Base-by-base conservation (phyloP, 2,329 filamentous ascomycete genomes). In the Ilyonectria sp. region DNA sequence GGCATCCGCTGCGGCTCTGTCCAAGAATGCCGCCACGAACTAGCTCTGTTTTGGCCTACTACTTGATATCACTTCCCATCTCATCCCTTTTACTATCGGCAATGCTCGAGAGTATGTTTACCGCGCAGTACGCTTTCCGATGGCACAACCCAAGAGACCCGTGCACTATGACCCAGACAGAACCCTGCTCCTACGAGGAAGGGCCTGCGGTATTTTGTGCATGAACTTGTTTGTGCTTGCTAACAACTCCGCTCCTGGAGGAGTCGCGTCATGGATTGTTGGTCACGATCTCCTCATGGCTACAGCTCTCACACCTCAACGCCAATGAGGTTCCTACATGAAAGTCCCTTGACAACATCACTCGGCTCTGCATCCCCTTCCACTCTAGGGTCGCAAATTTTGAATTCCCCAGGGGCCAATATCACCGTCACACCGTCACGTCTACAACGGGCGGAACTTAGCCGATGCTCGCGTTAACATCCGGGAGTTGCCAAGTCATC, bases 201-300 rank as follows among this genome's bases (percentile, higher is more conserved):
- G 33, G 67, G 65, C 59, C 62, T 69, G 71, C 73, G 73, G 68
- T 72, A 62, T 71, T 68, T 65, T 67, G 56, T 69, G 44, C 59
- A 69, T 70, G 62, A 54, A 67, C 63, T 54, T 47, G 61, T 63
- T 70, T 71, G 64, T 58, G 59, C 67, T 67, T 33, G 31, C 55
- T 47, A 46, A 29, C 8, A 61, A 65, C 70, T 75, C 73, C 72
- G 71, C 72, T 70, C 58, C 57, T 15, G 53, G 46, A 46, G 55
- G 55, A 70, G 49, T 64, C n/a, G 55, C 29, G 58, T 43, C 60
- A 69, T 69, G 63, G 56, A 67, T 67, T 29, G 63, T 70, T 70
- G 68, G 69, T 68, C 68, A 70, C 54, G 65, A 69, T 71, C 68
- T 71, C 68, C 69, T 67, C 63, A 70, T 67, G 54, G 56, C 59